Evolutionary conservation across 2,329 filamentous ascomycete species (phyloP), one percentile per base, ranked within the genome.

Genomic region (Catunica adiposa): DNA sequence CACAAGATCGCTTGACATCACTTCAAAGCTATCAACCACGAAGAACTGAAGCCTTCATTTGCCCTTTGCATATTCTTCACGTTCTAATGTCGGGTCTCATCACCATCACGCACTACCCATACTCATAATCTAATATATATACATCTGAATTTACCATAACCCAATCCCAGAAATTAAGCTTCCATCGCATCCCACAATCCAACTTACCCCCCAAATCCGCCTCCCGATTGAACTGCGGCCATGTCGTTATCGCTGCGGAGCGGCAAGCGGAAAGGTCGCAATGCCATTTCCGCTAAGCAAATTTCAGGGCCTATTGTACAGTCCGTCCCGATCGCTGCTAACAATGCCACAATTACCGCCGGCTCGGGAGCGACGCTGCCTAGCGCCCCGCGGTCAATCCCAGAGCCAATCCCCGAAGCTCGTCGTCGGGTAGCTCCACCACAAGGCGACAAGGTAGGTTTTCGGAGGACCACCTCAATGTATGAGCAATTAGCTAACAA

Each of bases 221-320:
- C 31, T 7, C 40, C 47, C 11, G 37, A 34, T 11, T 34, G 29
- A 34, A 34, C 23, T 9, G 58, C 50, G 64, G 63, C 57, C 62
- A 83, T 83, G 79, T 80, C 78, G 14, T 78, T 82, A 61, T 83
- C 80, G 57, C 73, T 84, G 56, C 73, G 80, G 40, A 81, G 73
- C 65, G 77, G 77, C 26, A 66, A 70, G 56, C 82, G 81, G 67
- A 71, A 79, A 62, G 82, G 80, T 64, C 75, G 79, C n/a, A 78
- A 78, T 17, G 70, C 70, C 56, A 82, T 83, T 64, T 82, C 78
- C 64, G 75, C 79, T 26, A 72, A 73, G 60, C 78, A 82, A 65
- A 83, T 83, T 61, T 82, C 79, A 3, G 73, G 69, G 31, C 80
- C 79, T 20, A 76, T 82, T 60, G 69, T 71, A 14, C 76, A 78